Percentiles rank a stretch among this genome's conserved stretches.
These are phyloP conservation scores for Polytrichum formosum DNA, from an alignment of 225 moss, liverwort and hornwort genomes.

Conservation along the genomic window DNA sequence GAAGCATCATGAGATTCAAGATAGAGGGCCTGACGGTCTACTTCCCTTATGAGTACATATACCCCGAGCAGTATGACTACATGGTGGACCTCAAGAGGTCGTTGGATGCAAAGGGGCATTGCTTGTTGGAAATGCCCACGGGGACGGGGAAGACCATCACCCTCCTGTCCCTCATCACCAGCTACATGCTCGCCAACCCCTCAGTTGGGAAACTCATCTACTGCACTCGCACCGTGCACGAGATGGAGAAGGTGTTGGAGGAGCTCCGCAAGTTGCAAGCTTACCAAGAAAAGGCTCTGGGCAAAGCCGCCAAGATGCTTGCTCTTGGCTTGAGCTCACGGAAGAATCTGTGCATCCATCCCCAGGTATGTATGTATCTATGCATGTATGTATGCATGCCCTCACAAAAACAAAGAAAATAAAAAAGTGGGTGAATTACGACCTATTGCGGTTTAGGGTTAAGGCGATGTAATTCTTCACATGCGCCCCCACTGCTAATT, in stretches of 20 bases:
- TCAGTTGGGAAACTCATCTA: slow-evolving; percentile 82
- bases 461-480: background rate
- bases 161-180: slow-evolving; percentile 87
- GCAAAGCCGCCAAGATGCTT: slow-evolving; percentile 65
- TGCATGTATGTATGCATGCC: background rate
- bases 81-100: slow-evolving; percentile 95
- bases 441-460: no score
- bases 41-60: slow-evolving; percentile 94
- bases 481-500: no score
- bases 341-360: slow-evolving; percentile 87
- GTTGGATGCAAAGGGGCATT: slow-evolving; percentile 93
- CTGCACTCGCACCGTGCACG: slow-evolving; percentile 96
- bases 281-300: slow-evolving; percentile 83
- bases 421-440: no score
- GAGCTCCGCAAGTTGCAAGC: slow-evolving; percentile 92
- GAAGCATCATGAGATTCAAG: slow-evolving; percentile 74
- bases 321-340: slow-evolving; percentile 92
- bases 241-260: slow-evolving; percentile 99
- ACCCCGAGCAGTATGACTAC: slow-evolving; percentile 98
- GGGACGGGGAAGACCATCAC: slow-evolving; percentile 99
- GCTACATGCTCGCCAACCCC: slow-evolving; percentile 81
- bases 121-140: slow-evolving; percentile 95
- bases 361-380: slow-evolving; percentile 31
- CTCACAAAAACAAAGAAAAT: no score
- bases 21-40: slow-evolving; percentile 91